Evolutionary conservation across 345 rosid genomes (phyloP).

Genomic region (Brassica juncea): DNA sequence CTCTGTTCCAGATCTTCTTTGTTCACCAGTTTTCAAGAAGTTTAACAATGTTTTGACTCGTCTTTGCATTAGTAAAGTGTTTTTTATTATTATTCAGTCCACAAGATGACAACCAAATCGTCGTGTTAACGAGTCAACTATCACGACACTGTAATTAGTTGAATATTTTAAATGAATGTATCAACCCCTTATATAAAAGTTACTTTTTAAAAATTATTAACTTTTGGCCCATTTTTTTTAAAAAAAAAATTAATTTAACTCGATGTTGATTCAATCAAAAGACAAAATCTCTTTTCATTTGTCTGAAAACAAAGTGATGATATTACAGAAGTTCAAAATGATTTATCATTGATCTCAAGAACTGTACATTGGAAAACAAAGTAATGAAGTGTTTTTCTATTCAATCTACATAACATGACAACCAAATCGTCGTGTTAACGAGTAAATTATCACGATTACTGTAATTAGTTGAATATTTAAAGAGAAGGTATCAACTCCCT

Average conservation of each 20-base stretch:
- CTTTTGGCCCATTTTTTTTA: too few species aligned
- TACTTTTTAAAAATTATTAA: too few species aligned
- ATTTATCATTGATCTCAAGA: too few species aligned
- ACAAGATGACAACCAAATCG: background rate
- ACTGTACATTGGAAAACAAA: too few species aligned
- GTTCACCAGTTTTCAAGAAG: background rate
- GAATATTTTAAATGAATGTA: background rate
- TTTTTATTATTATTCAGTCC: background rate
- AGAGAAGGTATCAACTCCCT: background rate
- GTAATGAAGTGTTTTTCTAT: too few species aligned
- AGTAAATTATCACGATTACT: background rate
- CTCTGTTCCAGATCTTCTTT: slow-evolving; percentile 2
- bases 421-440: background rate
- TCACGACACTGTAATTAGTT: background rate
- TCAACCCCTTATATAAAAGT: background rate
- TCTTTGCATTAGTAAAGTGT: background rate
- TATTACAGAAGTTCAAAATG: too few species aligned
- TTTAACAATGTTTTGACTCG: background rate
- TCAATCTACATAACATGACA: background rate
- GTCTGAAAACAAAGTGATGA: too few species aligned
- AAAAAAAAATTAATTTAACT: too few species aligned
- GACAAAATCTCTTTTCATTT: too few species aligned
- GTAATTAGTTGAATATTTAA: background rate
- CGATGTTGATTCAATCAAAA: too few species aligned
- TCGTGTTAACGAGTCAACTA: background rate